Base-by-base conservation (phyloP, 257 asterid species). In the Asclepias syriaca region DNA sequence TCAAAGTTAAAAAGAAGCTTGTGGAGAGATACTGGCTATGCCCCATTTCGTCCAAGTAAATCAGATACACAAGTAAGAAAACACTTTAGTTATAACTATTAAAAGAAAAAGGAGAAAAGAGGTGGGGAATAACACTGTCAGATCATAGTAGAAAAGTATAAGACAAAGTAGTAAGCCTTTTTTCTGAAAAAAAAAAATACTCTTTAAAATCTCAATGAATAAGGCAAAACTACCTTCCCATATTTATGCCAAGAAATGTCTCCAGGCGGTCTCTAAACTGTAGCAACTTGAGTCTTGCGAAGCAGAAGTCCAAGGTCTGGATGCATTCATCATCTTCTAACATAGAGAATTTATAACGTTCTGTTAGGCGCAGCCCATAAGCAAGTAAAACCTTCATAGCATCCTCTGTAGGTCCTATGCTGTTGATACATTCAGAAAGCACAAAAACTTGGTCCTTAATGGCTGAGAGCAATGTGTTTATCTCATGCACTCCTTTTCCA, bases 191-290 rank as follows among this genome's bases (percentile, higher is more conserved):
- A 59, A 71, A 22, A 4, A 59, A 71, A 22, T 16, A 43, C 10
- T 16, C 54, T 39, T 55, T 55, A 9, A 34, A 50, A 22, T 40
- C 34, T 45, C 15, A 56, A 39, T 55, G 54, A 12, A 46, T 24
- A 55, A 46, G 66, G 43, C 8, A 32, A 65, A 68, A 82, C 81
- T 82, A 95, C 99, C 99, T 95, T 89, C 98, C 99, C 98, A 88
- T 95, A 79, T 86, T 95, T 81, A 95, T 90, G 72, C 97, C 97
- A 76, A 95, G 77, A 87, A 92, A 95, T 65, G 99, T 92, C 87
- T 95, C 99, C 61, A 95, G 85, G 82, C 90, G 87, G 83, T 95
- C 99, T 74, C 88, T 85, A 77, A 76, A 87, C 77, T 84, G 95
- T 72, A 95, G 79, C 78, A 95, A 81, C 72, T 86, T 90, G 46